phyloP scores from a whole-genome alignment of 2,329 filamentous ascomycete genomes.

The Arthroderma sp. region DNA sequence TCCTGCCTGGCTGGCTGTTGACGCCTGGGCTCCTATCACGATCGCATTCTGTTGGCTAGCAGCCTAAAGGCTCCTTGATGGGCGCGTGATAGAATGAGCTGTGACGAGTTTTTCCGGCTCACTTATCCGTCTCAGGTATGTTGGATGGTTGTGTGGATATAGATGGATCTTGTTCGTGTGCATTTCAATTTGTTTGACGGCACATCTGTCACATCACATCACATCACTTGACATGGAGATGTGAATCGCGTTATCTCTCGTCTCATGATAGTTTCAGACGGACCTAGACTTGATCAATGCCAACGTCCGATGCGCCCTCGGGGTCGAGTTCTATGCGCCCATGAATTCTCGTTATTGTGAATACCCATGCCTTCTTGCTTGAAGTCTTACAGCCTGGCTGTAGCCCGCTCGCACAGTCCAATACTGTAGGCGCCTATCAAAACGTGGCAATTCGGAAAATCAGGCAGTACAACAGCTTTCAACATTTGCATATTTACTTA shows the following conservation, averaged over 20 bases:
- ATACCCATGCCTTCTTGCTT: not conserved
- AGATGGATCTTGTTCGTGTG: not conserved
- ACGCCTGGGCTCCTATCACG: not conserved
- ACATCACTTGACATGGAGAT: not conserved
- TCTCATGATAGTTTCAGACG: not conserved
- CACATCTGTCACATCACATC: not conserved
- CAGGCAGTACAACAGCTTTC: too few species aligned
- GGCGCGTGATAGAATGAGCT: not conserved
- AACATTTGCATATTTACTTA: too few species aligned
- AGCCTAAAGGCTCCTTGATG: not conserved
- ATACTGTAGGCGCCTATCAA: too few species aligned
- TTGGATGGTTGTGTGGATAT: not conserved
- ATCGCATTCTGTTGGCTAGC: constrained; percentile 3
- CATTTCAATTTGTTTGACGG: not conserved
- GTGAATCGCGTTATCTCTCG: not conserved
- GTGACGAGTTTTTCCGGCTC: not conserved
- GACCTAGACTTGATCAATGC: not conserved
- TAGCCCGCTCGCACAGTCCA: too few species aligned
- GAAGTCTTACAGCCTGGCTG: too few species aligned
- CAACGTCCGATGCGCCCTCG: too few species aligned
- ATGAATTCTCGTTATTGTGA: too few species aligned
- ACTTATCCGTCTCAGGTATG: not conserved
- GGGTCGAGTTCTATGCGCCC: too few species aligned
- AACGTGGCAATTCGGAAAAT: too few species aligned
- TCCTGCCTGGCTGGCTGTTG: not conserved